phyloP scores from a whole-genome alignment of 2,329 filamentous ascomycete species.

The Penicillium sp. region DNA sequence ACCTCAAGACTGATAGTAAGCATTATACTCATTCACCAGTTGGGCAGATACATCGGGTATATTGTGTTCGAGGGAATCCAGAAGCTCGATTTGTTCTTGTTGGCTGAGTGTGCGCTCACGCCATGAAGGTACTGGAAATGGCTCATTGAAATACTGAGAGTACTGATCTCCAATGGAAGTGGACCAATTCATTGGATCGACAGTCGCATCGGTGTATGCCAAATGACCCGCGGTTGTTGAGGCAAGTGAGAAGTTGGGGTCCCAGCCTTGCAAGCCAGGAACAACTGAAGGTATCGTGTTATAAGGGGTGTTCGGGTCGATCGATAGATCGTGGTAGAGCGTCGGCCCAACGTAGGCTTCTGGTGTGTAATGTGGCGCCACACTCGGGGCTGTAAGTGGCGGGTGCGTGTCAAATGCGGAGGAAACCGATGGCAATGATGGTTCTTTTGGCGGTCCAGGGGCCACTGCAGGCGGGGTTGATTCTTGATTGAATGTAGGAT shows the following conservation, averaged over 20 bases:
- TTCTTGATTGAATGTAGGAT: constrained; percentile 28
- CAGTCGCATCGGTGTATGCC: constrained; percentile 33
- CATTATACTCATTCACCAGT: constrained; percentile 40
- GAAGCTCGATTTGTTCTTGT: constrained; percentile 77
- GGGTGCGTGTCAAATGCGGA: constrained; percentile 18
- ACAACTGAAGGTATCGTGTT: constrained; percentile 43
- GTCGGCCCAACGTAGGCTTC: constrained; percentile 21
- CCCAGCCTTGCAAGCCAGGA: constrained; percentile 43
- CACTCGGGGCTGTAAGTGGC: constrained; percentile 11
- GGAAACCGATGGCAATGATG: constrained; percentile 10
- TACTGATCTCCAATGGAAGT: constrained; percentile 47
- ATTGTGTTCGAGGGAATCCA: constrained; percentile 70
- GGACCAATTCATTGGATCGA: constrained; percentile 45
- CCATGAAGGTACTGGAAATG: constrained; percentile 48
- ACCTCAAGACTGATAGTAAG: constrained; percentile 40
- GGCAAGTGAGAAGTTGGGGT: constrained; percentile 39
- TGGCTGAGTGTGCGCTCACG: constrained; percentile 68
- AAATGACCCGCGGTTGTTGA: constrained; percentile 38
- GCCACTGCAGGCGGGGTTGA: constrained; percentile 21
- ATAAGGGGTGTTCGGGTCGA: constrained; percentile 40
- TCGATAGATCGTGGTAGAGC: constrained; percentile 26
- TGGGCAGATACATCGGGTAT: constrained; percentile 45
- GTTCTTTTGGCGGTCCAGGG: constrained; percentile 20
- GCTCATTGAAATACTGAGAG: constrained; percentile 48
- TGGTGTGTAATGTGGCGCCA: constrained; percentile 22